Evolutionary conservation across 2,329 filamentous ascomycete genomes (phyloP), one percentile per base, ranked within the genome.

Genomic region (Fusarium pseudonygamai): DNA sequence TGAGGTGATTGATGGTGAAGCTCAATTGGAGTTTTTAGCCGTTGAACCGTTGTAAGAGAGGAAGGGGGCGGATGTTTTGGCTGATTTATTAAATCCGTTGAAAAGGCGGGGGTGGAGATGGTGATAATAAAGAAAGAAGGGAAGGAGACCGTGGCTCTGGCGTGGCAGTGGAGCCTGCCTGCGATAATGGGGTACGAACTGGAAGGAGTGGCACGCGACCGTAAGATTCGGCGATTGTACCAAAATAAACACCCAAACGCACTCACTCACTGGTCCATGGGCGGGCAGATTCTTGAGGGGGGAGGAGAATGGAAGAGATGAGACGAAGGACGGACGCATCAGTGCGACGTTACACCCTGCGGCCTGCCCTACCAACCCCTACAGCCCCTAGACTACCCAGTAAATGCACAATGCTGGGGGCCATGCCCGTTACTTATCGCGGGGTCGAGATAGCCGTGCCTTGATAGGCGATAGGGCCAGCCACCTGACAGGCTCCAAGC

Each of bases 11-110:
- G 47, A n/a, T n/a, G 24, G 43, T 24, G 40, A 32, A 37, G 55
- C 26, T 60, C 46, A 42, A 36, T 22, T 22, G 32, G 18, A 40
- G 37, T 62, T n/a, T n/a, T n/a, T 62, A 14, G 46, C 42, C 46
- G 63, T 68, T 67, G 57, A 45, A 28, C 40, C 52, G 32, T 37
- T 52, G 46, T 37, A 32, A 37, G n/a, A 30, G 36, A 39, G n/a
- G 30, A 49, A 15, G 39, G 22, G 65, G 65, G 39, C n/a, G 65
- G 65, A 45, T 32, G 59, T 42, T 52, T 40, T 40, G 43, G 45
- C 50, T 58, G 39, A 16, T 69, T 68, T 68, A 68, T 68, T 68
- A 68, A 68, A 62, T 47, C 47, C 65, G 65, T 69, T 69, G 49
- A 42, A 43, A 64, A 52, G 42, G 64, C 26, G 57, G 49, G 55